Evolutionary conservation across 2,329 filamentous ascomycete species (phyloP).

Genomic region (Fusarium cyanostomum): DNA sequence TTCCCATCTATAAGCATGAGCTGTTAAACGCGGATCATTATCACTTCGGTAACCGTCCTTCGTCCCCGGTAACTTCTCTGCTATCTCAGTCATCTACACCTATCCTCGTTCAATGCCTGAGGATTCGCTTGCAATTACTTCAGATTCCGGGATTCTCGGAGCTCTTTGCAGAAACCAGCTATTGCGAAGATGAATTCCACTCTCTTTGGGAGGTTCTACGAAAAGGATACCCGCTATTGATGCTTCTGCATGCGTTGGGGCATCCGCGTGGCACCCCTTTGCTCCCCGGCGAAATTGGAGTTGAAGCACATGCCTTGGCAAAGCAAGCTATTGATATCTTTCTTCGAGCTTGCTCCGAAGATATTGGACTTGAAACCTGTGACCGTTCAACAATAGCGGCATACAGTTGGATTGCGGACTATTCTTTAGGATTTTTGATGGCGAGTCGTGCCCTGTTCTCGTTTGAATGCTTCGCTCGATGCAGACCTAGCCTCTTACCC

Average conservation of each 20-base stretch:
- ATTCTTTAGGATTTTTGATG: too few relatives aligned
- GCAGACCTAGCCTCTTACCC: too few relatives aligned
- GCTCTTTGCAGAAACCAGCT: not conserved
- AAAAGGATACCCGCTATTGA: not conserved
- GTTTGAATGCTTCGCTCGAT: too few relatives aligned
- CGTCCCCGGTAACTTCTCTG: too few relatives aligned
- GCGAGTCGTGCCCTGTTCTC: too few relatives aligned
- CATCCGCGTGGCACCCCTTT: too few relatives aligned
- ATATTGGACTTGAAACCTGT: too few relatives aligned
- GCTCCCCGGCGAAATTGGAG: not conserved
- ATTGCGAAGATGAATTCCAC: not conserved
- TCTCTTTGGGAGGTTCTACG: not conserved
- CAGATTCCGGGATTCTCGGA: not conserved
- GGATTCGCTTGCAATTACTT: not conserved
- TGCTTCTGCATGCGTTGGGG: not conserved
- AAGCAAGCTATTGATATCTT: too few relatives aligned
- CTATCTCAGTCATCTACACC: not conserved
- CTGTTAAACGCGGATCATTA: not conserved
- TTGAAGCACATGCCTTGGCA: not conserved
- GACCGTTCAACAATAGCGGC: too few relatives aligned
- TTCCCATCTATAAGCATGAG: rapidly evolving
- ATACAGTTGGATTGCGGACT: too few relatives aligned
- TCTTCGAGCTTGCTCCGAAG: too few relatives aligned
- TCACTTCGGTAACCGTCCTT: not conserved
- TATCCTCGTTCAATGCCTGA: not conserved